Evolutionary conservation across 176 grass and related monocot genomes (phyloP).

Genomic region (Otatea glauca): DNA sequence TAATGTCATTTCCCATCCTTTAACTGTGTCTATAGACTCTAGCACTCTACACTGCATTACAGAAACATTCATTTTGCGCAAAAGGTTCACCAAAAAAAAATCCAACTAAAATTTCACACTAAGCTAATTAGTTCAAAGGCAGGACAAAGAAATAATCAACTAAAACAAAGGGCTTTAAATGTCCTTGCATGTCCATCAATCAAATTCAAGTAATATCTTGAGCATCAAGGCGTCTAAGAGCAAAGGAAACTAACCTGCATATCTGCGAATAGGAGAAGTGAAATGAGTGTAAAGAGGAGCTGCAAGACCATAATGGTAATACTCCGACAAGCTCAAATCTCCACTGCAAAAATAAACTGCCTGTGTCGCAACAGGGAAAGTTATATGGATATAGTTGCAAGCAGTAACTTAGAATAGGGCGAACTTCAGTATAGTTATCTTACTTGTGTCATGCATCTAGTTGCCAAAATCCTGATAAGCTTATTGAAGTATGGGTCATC

Average conservation of each 20-base stretch:
- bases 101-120: background rate
- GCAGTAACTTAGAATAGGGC: background rate
- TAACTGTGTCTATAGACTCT: background rate
- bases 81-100: background rate
- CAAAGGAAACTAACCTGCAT: too few species aligned
- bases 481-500: conserved; percentile 99
- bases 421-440: conserved; percentile 27
- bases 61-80: conserved; percentile 11
- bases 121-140: conserved; percentile 24
- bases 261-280: conserved; percentile 81
- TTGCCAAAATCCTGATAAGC: conserved; percentile 95
- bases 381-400: conserved; percentile 29
- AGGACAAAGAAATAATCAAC: background rate
- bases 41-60: background rate
- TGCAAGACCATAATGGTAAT: conserved; percentile 92
- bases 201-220: conserved; percentile 26
- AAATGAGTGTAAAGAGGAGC: conserved; percentile 73
- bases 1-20: background rate
- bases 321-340: conserved; percentile 88
- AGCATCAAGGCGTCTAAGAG: conserved; percentile 15
- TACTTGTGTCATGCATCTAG: conserved; percentile 99
- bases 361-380: conserved; percentile 47
- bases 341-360: conserved; percentile 97
- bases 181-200: background rate
- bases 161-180: background rate